phyloP scores from a whole-genome alignment of 2,329 filamentous ascomycete genomes.

The Diaporthe aspalathi region DNA sequence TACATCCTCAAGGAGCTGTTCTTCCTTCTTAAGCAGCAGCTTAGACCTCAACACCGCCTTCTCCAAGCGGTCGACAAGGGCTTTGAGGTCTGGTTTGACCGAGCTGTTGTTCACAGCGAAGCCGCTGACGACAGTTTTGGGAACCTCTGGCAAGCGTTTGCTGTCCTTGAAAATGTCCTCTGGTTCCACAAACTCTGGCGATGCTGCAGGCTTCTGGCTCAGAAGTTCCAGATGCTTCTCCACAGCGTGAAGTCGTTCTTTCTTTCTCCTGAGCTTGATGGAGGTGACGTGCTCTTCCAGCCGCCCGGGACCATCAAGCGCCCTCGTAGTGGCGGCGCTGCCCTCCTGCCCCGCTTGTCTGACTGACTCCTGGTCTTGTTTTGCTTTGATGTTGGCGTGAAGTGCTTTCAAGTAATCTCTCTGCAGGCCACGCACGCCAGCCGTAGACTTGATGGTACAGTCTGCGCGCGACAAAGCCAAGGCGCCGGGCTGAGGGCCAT shows the following conservation, averaged over 20 bases:
- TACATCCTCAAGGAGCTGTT: constrained; percentile 63
- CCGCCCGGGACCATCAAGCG: constrained; percentile 36
- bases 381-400: constrained; percentile 63
- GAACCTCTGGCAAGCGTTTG: constrained; percentile 60
- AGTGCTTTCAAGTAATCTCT: constrained; percentile 67
- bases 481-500: constrained; percentile 56
- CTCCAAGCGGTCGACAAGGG: constrained; percentile 64
- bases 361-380: constrained; percentile 57
- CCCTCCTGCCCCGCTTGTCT: constrained; percentile 45
- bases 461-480: constrained; percentile 61
- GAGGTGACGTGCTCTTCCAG: constrained; percentile 64
- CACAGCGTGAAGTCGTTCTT: constrained; percentile 61
- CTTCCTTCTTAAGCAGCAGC: constrained; percentile 66
- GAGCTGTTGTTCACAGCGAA: constrained; percentile 56
- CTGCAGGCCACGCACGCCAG: constrained; percentile 60
- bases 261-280: constrained; percentile 64
- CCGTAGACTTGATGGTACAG: constrained; percentile 49
- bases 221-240: constrained; percentile 64
- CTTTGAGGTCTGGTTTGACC: constrained; percentile 56
- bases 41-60: constrained; percentile 70
- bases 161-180: constrained; percentile 59
- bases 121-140: constrained; percentile 62
- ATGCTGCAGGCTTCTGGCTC: constrained; percentile 62
- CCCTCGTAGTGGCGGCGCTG: constrained; percentile 30
- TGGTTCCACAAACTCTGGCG: constrained; percentile 61